phyloP scores from a whole-genome alignment of 768 basidiomycete genomes.

The Rhizopogon salebrosus region DNA sequence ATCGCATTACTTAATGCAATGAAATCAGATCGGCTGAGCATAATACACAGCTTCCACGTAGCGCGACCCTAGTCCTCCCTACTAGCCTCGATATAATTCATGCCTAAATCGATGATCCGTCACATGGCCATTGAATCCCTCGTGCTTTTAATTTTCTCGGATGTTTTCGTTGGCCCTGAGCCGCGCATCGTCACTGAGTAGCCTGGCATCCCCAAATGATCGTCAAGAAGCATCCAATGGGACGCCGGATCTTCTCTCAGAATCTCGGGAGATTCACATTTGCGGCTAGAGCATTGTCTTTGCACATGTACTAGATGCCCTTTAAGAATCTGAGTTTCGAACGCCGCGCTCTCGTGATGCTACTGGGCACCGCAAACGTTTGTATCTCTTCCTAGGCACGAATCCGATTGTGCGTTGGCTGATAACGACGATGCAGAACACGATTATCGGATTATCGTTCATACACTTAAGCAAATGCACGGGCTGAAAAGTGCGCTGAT shows the following conservation, averaged over 20 bases:
- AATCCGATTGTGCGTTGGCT: background rate
- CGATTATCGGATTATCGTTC: background rate
- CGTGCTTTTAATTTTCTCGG: background rate
- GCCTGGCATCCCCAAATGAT: background rate
- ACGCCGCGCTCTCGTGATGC: background rate
- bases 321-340: background rate
- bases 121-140: background rate
- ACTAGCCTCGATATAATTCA: background rate
- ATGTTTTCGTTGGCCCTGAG: background rate
- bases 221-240: background rate
- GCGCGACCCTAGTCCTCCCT: background rate
- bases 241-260: background rate
- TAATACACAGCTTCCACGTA: background rate
- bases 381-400: background rate
- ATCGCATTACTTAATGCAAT: background rate
- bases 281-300: background rate
- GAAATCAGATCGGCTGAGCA: no score
- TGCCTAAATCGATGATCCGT: slow-evolving; percentile 1
- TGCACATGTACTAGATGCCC: no score
- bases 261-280: background rate
- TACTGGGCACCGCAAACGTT: no score
- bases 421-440: background rate
- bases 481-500: background rate
- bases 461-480: background rate
- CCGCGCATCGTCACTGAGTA: background rate